Conservation (phyloP, 495 filamentous ascomycete species). For the Parathielavia hyrcaniae region DNA sequence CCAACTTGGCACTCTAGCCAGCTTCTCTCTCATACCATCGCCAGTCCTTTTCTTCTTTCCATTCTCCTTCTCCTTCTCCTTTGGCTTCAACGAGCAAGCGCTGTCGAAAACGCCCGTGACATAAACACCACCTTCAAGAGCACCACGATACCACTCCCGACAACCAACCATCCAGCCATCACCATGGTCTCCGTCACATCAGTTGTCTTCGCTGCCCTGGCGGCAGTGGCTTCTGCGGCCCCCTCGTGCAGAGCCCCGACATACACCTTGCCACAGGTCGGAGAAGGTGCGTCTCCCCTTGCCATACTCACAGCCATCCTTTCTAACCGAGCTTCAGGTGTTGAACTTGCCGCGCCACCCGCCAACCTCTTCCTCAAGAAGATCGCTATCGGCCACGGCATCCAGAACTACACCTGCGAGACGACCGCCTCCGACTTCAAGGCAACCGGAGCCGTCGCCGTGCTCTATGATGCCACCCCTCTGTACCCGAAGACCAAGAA, state of each 20-base stretch:
- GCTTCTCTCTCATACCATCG: slow-evolving; percentile 6
- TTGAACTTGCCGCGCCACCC: slow-evolving; percentile 44
- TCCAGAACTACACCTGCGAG: slow-evolving; percentile 71
- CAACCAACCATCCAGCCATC: neutral
- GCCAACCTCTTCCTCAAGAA: slow-evolving; percentile 48
- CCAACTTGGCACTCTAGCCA: slow-evolving; percentile 7
- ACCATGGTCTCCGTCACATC: slow-evolving; percentile 30
- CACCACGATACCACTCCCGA: too few relatives aligned
- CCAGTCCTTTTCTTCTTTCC: slow-evolving; percentile 3
- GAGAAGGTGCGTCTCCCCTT: slow-evolving; percentile 19
- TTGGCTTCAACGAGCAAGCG: neutral
- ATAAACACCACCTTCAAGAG: neutral
- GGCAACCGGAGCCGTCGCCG: slow-evolving; percentile 57
- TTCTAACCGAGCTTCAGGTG: slow-evolving; percentile 25
- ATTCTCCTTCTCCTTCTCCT: neutral
- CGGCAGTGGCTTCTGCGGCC: slow-evolving; percentile 24
- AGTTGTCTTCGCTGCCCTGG: slow-evolving; percentile 25
- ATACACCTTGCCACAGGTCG: slow-evolving; percentile 26
- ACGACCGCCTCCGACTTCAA: slow-evolving; percentile 23
- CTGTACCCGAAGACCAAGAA: slow-evolving; percentile 41
- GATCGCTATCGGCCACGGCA: slow-evolving; percentile 63
- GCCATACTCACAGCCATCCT: neutral
- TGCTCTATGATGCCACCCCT: slow-evolving; percentile 54
- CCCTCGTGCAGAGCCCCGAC: slow-evolving; percentile 15
- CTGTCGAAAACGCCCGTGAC: too few relatives aligned